phyloP scores from a whole-genome alignment of 2,329 filamentous ascomycete genomes.

The Microcyclospora pomicola region DNA sequence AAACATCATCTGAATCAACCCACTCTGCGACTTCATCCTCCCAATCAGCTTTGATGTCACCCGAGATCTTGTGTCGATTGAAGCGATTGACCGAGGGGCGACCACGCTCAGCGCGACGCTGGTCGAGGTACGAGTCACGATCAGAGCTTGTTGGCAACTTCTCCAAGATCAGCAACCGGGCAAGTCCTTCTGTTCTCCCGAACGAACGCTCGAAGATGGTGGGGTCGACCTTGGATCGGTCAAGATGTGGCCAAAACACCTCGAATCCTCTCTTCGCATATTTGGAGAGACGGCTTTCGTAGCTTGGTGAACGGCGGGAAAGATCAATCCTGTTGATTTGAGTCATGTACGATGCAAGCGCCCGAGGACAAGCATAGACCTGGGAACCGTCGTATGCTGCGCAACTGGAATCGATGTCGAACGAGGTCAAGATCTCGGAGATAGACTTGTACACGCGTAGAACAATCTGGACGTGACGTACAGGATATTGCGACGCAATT shows the following conservation, averaged over 20 bases:
- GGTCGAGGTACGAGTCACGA: conserved; percentile 55
- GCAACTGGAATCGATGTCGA: conserved; percentile 76
- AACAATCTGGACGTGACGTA: conserved; percentile 74
- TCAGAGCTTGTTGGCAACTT: conserved; percentile 56
- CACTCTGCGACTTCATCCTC: conserved; percentile 77
- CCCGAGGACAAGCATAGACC: conserved; percentile 65
- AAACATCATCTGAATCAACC: conserved; percentile 62
- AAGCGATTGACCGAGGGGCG: conserved; percentile 42
- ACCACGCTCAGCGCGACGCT: conserved; percentile 58
- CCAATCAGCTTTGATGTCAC: conserved; percentile 63
- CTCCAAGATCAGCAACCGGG: conserved; percentile 66
- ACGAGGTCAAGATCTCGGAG: conserved; percentile 73
- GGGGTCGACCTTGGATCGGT: conserved; percentile 64
- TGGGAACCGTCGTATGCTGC: conserved; percentile 69
- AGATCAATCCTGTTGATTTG: conserved; percentile 73
- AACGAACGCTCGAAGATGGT: conserved; percentile 81
- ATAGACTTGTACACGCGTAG: conserved; percentile 73
- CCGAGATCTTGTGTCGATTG: conserved; percentile 34
- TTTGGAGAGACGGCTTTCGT: conserved; percentile 76
- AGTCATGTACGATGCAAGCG: conserved; percentile 64
- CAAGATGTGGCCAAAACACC: conserved; percentile 62
- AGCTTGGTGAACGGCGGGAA: conserved; percentile 66
- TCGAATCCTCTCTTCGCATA: conserved; percentile 78
- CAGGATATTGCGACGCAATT: conserved; percentile 62
- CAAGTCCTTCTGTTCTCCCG: conserved; percentile 58